Base-by-base conservation (phyloP, 2,329 filamentous ascomycete genomes). In the Acrodontium crateriforme region DNA sequence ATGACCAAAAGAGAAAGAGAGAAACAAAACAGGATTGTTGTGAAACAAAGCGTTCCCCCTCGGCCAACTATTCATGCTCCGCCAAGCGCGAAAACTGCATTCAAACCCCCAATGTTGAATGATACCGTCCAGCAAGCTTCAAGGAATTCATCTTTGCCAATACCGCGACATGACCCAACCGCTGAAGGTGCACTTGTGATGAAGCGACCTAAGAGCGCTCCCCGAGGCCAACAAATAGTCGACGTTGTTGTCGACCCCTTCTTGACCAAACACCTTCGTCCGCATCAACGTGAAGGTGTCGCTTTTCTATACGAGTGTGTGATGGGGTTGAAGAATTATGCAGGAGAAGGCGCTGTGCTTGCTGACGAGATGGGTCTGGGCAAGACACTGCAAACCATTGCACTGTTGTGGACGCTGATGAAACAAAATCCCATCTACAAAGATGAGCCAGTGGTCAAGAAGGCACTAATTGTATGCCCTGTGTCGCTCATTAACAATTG, bases 351-450 rank as follows among this genome's bases (percentile, higher is more conserved):
- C 14, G 76, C 74, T 3, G 73, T 82, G 33, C 57, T 82, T 26
- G 77, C 77, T 2, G 77, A 82, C 45, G 77, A 81, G 41, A 82
- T 82, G 77, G 77, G 77, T 0, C 52, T 82, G 2, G 77, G 77
- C 12, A 82, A 82, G 53, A 80, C 77, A 1, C 47, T 81, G 18
- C 76, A 81, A 43, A 80, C 76, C 0, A 81, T 82, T 42, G 60
- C 76, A 3, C 52, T 81, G 24, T 46, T 81, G 9, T 81, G 76
- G 76, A 81, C 76, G 2, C 50, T 81, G 18, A 53, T 81, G 36
- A 80, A 79, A 48, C 76, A 81, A 44, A 79, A 75, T 43, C 74
- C 75, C 0, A 60, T 78, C 5, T 60, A 71, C 39, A 67, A 67
- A 20, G 62, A 58, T 16, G 42, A 55, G 2, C 70, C 74, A 2